Evolutionary conservation across 2,329 filamentous ascomycete species (phyloP), one percentile per base, ranked within the genome.

Genomic region (Penicillium sp.): DNA sequence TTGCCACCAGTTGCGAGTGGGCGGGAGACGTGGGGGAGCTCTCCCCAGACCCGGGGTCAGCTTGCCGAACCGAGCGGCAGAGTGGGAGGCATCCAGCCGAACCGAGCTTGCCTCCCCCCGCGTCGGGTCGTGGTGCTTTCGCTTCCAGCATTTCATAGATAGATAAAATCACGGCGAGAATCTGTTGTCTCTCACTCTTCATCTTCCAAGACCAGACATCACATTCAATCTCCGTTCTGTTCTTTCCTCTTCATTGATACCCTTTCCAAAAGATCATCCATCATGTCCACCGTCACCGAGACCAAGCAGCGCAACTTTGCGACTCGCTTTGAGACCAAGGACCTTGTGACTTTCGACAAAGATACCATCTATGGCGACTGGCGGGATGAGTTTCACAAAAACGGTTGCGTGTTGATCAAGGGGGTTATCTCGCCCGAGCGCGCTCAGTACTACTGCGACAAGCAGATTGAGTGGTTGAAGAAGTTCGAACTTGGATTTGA

Each of bases 391-490:
- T 36, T 43, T 11, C 41, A 43, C 29, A 43, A 43, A 13, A 34
- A 43, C n/a, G 40, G 40, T 29, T 43, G 40, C 9, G 40, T 43
- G 4, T 34, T 43, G 18, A 43, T 43, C 40, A 43, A 43, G 40
- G 33, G 33, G 12, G 40, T 43, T 13, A 43, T 43, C 13, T 25
- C 40, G 4, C 40, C 40, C 13, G 40, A 43, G 40, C 40, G 40
- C n/a, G 40, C 40, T 3, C 40, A 43, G 29, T 43, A 43, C 40
- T 43, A 53, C 76, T 72, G 36, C 71, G 67, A 1, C 73, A 62
- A 4, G 59, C 57, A 37, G 75, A 69, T 39, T 69, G 68, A 29
- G 75, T 66, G 53, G 76, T 73, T 73, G 70, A 9, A 76, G 70
- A 28, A 75, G 53, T 1, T 55, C 57, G 45, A 76, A 73, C 41